A percentile compares a stretch with the other conserved stretches of the same genome.
phyloP scores from a whole-genome alignment of 306 rosid genomes.

The Notholithocarpus densiflorus region DNA sequence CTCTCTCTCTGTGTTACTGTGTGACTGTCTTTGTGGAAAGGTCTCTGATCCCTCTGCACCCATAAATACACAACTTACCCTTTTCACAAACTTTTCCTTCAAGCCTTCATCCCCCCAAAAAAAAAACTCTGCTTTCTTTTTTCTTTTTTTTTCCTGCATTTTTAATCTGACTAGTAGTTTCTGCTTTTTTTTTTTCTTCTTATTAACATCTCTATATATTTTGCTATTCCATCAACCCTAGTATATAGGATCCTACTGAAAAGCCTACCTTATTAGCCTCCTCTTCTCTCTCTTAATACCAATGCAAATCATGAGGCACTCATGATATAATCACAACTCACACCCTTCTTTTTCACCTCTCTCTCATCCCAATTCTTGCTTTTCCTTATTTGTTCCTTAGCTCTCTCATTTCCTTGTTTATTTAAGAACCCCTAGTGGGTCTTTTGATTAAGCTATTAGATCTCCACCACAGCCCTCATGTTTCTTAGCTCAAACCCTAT shows the following conservation, averaged over 20 bases:
- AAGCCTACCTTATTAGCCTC: conserved; percentile 30
- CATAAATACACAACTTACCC: conserved; percentile 51
- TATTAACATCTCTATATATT: not conserved
- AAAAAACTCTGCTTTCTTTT: conserved; percentile 37
- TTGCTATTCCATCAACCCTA: conserved; percentile 40
- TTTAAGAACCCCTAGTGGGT: not conserved
- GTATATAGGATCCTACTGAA: conserved; percentile 45
- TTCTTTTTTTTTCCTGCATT: conserved; percentile 27
- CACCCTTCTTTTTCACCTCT: not conserved
- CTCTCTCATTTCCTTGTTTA: conserved; percentile 6
- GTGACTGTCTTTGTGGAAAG: conserved; percentile 19
- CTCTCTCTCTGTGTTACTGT: not conserved
- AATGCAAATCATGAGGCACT: conserved; percentile 75
- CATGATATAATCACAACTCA: conserved; percentile 60
- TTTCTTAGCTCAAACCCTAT: conserved; percentile 25
- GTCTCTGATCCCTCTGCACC: conserved; percentile 42
- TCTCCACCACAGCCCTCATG: conserved; percentile 28
- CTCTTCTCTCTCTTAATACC: conserved; percentile 25
- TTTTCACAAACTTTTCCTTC: conserved; percentile 62
- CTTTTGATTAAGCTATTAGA: conserved; percentile 17
- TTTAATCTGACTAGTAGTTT: conserved; percentile 24
- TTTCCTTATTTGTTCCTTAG: not conserved
- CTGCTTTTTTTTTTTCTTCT: conserved; percentile 25
- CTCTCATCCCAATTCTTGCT: conserved; percentile 6
- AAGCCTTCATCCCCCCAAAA: conserved; percentile 41